Percentiles rank a stretch among this genome's conserved stretches.
Conservation (phyloP, 306 rosid species). For the Casuarina glauca region DNA sequence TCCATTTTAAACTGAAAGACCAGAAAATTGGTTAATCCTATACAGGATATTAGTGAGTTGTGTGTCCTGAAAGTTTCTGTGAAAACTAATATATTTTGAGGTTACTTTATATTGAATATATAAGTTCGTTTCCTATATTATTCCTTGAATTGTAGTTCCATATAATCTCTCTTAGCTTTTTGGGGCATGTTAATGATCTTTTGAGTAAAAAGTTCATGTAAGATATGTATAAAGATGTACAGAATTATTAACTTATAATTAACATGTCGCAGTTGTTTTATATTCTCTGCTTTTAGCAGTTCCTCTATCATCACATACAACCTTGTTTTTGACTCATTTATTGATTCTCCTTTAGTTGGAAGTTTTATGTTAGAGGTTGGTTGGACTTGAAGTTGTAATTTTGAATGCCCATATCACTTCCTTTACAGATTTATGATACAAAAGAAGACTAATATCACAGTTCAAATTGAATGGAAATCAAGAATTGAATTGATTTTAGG, state of each 20-base stretch:
- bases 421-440: too few species aligned
- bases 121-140: background rate
- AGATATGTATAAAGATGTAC: too few species aligned
- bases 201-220: too few species aligned
- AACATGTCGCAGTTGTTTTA: background rate
- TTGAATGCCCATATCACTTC: too few species aligned
- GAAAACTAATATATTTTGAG: background rate
- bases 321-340: background rate
- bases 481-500: too few species aligned
- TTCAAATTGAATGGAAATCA: too few species aligned
- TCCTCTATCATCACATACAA: background rate
- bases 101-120: background rate
- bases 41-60: background rate
- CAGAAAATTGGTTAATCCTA: too few species aligned
- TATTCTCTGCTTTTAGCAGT: background rate
- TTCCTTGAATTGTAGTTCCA: background rate
- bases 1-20: too few species aligned
- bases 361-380: background rate
- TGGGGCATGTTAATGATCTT: background rate
- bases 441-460: too few species aligned
- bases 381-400: background rate
- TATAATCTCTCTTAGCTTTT: too few species aligned
- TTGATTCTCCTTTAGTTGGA: background rate
- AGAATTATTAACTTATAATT: too few species aligned
- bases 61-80: background rate